phyloP scores from a whole-genome alignment of 768 basidiomycete genomes.

The Rossbeevera mucosa region DNA sequence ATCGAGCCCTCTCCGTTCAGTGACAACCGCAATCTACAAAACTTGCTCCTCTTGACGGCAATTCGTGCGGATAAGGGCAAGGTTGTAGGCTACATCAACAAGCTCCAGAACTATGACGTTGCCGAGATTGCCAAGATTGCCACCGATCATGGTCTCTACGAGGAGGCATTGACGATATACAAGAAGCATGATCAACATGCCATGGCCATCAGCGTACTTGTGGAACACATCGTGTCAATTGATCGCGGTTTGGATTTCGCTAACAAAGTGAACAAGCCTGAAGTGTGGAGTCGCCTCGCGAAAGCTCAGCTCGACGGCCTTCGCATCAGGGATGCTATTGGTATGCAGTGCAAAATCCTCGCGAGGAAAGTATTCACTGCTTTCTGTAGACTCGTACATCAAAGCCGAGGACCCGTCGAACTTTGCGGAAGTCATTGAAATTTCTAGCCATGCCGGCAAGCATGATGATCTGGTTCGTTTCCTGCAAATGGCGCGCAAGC shows the following conservation, averaged over 20 bases:
- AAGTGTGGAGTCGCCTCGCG: constrained; percentile 96
- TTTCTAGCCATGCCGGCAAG: constrained; percentile 88
- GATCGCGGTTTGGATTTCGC: constrained; percentile 96
- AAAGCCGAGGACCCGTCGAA: constrained; percentile 94
- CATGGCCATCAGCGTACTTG: constrained; percentile 94
- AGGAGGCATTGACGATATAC: constrained; percentile 96
- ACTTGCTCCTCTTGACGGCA: constrained; percentile 89
- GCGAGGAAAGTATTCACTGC: not conserved
- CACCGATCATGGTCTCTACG: constrained; percentile 90
- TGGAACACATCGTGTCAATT: constrained; percentile 96
- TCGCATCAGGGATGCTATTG: constrained; percentile 96
- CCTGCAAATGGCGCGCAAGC: constrained; percentile 98
- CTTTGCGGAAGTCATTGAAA: constrained; percentile 93
- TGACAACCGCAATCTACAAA: constrained; percentile 96
- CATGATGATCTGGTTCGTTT: constrained; percentile 93
- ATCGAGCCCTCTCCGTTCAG: constrained; percentile 96
- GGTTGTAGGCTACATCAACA: constrained; percentile 97
- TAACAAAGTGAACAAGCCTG: constrained; percentile 92
- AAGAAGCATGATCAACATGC: constrained; percentile 96
- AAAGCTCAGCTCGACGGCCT: constrained; percentile 98
- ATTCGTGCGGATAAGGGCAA: constrained; percentile 98
- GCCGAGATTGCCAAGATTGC: constrained; percentile 96
- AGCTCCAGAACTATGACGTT: constrained; percentile 91
- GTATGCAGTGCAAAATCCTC: constrained; percentile 39
- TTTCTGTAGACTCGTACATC: constrained; percentile 82